These are phyloP conservation scores for Chenopodium formosanum DNA, from an alignment of 148 eudicot species.

Conservation along the genomic window DNA sequence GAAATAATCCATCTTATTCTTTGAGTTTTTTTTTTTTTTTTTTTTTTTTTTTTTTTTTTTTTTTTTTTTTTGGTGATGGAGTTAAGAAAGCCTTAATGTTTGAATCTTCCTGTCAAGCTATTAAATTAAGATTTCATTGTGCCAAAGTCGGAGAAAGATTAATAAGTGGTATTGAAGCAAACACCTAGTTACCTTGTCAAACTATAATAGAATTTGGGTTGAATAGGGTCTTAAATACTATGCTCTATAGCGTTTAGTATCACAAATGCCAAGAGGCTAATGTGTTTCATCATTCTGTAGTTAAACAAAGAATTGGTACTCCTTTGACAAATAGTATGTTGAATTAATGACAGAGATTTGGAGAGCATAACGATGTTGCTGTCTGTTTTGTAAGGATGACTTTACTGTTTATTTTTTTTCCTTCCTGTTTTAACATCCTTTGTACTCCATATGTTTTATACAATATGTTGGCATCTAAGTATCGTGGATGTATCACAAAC, in stretches of 20 bases:
- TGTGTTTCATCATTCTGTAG: not conserved
- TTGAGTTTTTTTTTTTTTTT: too few relatives aligned
- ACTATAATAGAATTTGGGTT: not conserved
- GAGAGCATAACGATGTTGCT: not conserved
- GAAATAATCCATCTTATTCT: too few relatives aligned
- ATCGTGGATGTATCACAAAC: not conserved
- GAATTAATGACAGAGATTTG: not conserved
- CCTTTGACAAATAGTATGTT: not conserved
- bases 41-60: too few relatives aligned
- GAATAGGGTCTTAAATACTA: not conserved
- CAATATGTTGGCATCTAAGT: not conserved
- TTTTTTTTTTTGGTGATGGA: too few relatives aligned
- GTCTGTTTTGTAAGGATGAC: not conserved
- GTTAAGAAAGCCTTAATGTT: too few relatives aligned
- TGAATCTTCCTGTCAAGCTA: too few relatives aligned
- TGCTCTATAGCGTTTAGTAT: not conserved
- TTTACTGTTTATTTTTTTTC: not conserved
- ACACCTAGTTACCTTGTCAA: not conserved
- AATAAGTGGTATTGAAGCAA: not conserved
- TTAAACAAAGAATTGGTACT: not conserved
- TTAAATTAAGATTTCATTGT: not conserved
- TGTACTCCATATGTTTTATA: not conserved
- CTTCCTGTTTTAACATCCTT: not conserved
- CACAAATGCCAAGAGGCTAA: too few relatives aligned
- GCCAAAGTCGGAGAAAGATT: not conserved